Conservation (phyloP, 169 alveolate genomes). For the Cryptosporidium meleagridis region DNA sequence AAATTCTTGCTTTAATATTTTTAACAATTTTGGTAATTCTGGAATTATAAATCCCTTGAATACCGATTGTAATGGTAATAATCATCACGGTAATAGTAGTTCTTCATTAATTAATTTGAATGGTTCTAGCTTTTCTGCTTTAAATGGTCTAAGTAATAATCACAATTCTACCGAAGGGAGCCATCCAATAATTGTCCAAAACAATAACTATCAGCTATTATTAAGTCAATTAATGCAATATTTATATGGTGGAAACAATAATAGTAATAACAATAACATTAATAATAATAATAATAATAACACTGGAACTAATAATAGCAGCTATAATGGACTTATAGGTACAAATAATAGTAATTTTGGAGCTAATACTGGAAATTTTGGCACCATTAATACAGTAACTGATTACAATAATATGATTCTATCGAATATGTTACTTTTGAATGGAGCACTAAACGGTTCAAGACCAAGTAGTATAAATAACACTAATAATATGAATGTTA, state of each 20-base stretch:
- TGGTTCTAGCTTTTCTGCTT: not conserved
- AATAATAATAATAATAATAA: not conserved
- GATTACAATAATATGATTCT: not conserved
- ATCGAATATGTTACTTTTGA: not conserved
- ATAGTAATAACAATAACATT: not conserved
- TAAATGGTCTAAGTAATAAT: not conserved
- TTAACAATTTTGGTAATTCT: not conserved
- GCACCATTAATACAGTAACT: not conserved
- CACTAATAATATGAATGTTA: not conserved
- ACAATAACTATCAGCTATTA: not conserved
- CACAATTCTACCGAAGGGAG: not conserved
- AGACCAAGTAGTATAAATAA: not conserved
- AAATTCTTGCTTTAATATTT: not conserved
- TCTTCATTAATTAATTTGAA: not conserved
- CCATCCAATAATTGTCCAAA: not conserved
- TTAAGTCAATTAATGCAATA: not conserved
- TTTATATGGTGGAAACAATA: not conserved
- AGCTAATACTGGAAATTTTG: not conserved
- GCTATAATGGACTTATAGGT: not conserved
- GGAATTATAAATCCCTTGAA: conserved; percentile 5
- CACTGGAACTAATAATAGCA: not conserved
- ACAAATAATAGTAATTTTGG: not conserved
- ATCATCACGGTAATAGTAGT: not conserved
- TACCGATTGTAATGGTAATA: not conserved
- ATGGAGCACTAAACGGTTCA: not conserved